These are phyloP conservation scores for Sporothrix humicola DNA, from an alignment of 2,329 filamentous ascomycete species.

Conservation along the genomic window DNA sequence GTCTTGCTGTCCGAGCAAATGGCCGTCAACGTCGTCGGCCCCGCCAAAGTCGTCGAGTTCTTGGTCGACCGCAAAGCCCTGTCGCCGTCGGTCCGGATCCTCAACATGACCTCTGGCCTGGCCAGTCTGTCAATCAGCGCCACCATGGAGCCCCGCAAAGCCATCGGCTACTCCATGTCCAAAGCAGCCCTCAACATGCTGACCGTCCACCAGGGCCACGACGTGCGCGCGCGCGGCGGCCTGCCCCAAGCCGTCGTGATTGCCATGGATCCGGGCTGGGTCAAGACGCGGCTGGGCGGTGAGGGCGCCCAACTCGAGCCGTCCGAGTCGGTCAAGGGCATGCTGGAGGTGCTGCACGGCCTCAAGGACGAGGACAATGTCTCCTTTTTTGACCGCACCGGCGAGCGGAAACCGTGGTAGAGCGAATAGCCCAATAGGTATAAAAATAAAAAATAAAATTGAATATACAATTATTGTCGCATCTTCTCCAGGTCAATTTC, in stretches of 20 bases:
- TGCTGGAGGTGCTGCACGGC: constrained; percentile 76
- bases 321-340: constrained; percentile 50
- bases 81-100: constrained; percentile 42
- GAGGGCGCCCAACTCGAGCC: constrained; percentile 41
- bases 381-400: constrained; percentile 39
- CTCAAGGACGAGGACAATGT: constrained; percentile 60
- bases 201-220: constrained; percentile 43
- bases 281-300: constrained; percentile 46
- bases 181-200: constrained; percentile 46
- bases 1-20: constrained; percentile 49
- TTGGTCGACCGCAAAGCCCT: constrained; percentile 44
- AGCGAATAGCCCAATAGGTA: neutral
- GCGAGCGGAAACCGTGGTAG: constrained; percentile 41
- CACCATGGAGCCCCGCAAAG: constrained; percentile 42
- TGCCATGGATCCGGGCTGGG: constrained; percentile 46
- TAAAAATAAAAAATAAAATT: neutral
- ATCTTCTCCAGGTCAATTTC: too few relatives aligned
- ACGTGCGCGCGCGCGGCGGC: constrained; percentile 35
- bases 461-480: neutral
- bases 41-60: constrained; percentile 52
- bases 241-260: constrained; percentile 43
- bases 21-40: constrained; percentile 54
- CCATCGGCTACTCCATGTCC: constrained; percentile 45
- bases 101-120: constrained; percentile 52
- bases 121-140: constrained; percentile 45